Percentiles rank a stretch among this genome's conserved stretches.
phyloP scores from a whole-genome alignment of 2,329 filamentous ascomycete species.

The Hymenoscyphus infarciens region DNA sequence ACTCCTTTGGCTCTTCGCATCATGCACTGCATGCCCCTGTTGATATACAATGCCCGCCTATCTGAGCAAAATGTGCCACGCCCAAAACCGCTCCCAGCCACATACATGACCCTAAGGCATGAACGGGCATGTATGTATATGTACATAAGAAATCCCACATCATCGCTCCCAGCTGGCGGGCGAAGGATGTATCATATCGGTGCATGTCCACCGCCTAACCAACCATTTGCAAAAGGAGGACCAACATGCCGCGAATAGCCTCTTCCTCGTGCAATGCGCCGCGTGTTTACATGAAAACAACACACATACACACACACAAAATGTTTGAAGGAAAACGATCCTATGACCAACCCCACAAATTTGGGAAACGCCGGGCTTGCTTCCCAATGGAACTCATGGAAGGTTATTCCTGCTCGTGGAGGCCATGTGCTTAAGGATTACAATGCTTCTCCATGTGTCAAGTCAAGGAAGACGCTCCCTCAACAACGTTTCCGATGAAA shows the following conservation, averaged over 20 bases:
- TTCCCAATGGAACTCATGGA: neutral
- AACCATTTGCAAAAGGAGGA: neutral
- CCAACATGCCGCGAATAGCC: neutral
- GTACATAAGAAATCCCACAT: neutral
- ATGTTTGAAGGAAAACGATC: neutral
- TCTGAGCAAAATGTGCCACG: neutral
- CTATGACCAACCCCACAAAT: neutral
- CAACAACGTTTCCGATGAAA: neutral
- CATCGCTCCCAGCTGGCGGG: neutral
- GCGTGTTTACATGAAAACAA: neutral
- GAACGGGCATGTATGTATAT: neutral
- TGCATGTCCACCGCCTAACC: neutral
- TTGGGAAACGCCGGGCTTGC: neutral
- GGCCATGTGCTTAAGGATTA: neutral
- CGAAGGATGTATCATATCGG: neutral
- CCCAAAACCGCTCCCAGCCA: neutral
- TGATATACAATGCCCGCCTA: neutral
- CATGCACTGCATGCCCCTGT: neutral
- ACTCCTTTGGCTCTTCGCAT: neutral
- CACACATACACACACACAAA: too few species aligned
- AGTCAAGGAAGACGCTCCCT: neutral
- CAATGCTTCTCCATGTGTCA: conserved; percentile 2
- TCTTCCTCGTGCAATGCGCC: neutral
- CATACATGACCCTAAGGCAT: neutral
- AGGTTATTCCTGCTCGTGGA: neutral